These are phyloP conservation scores for Monosporascus cannonballus DNA, from an alignment of 2,329 filamentous ascomycete genomes.

Conservation along the genomic window DNA sequence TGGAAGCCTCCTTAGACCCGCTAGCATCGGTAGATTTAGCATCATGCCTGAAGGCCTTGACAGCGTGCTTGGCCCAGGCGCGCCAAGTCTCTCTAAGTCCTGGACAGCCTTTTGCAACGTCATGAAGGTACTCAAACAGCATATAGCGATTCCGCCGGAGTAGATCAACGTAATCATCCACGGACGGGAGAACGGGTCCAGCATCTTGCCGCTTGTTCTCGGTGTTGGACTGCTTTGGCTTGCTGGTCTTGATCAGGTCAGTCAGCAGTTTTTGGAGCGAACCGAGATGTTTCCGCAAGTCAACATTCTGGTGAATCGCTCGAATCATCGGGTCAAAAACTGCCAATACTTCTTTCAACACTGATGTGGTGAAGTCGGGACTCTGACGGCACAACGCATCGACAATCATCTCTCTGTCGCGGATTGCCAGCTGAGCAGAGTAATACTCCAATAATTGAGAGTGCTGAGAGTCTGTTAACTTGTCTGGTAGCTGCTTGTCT, in stretches of 20 bases:
- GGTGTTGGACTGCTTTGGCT: constrained; percentile 38
- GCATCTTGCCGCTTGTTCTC: constrained; percentile 18
- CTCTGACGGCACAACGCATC: constrained; percentile 59
- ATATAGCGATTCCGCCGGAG: constrained; percentile 58
- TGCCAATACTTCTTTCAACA: constrained; percentile 56
- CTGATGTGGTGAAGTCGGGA: constrained; percentile 67
- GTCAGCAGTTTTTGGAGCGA: constrained; percentile 63
- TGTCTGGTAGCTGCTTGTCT: constrained; percentile 37
- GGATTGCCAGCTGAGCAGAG: constrained; percentile 61
- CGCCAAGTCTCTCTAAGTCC: constrained; percentile 57
- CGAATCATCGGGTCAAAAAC: constrained; percentile 73
- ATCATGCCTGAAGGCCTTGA: constrained; percentile 46
- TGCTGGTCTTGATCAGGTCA: constrained; percentile 60
- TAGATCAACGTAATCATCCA: constrained; percentile 66
- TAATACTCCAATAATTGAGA: constrained; percentile 62
- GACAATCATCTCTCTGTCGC: constrained; percentile 67
- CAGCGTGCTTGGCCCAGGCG: constrained; percentile 52
- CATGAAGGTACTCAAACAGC: constrained; percentile 65
- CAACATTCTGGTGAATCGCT: constrained; percentile 62
- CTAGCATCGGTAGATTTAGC: not conserved
- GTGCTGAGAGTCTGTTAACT: constrained; percentile 56
- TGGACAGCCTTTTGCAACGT: constrained; percentile 61
- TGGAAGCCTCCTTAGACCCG: not conserved
- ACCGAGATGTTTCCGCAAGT: constrained; percentile 62
- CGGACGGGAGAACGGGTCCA: constrained; percentile 42